Evolutionary conservation across 1,284 basidiomycete species (phyloP), one percentile per base, ranked within the genome.

Genomic region (Austroboletus olivaceoglutinosus): DNA sequence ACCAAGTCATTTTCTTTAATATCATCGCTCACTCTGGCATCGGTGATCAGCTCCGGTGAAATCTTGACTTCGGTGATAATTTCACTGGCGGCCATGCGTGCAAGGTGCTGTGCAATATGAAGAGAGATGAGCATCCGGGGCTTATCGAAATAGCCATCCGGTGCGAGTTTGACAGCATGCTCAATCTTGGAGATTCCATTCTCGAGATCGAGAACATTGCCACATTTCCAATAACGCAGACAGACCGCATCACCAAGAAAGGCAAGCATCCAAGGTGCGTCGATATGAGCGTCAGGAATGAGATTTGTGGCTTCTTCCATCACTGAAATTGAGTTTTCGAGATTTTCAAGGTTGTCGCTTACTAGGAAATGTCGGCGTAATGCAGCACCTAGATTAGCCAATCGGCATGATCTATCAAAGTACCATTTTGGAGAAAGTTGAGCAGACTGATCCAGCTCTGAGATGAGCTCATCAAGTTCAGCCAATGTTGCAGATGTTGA

Each of bases 1-100:
- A 60, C 38, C 40, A 52, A 46, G 12, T 63, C 52, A 38, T 43
- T 9, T 30, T 48, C 36, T 21, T 23, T 3, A 19, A 55, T 19
- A n/a, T n/a, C n/a, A n/a, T n/a, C n/a, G n/a, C n/a, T n/a, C n/a
- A n/a, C n/a, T n/a, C n/a, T n/a, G n/a, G n/a, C n/a, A n/a, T n/a
- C n/a, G n/a, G n/a, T n/a, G n/a, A n/a, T n/a, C n/a, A n/a, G n/a
- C n/a, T n/a, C n/a, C n/a, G n/a, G n/a, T n/a, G n/a, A n/a, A n/a
- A n/a, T n/a, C n/a, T n/a, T n/a, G n/a, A n/a, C n/a, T n/a, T n/a
- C n/a, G n/a, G n/a, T n/a, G n/a, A n/a, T n/a, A n/a, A n/a, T n/a
- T n/a, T n/a, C n/a, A n/a, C n/a, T n/a, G n/a, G n/a, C n/a, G n/a
- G n/a, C n/a, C n/a, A n/a, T n/a, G n/a, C n/a, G n/a, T n/a, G n/a